Evolutionary conservation across 257 asterid genomes (phyloP), one percentile per base, ranked within the genome.

Genomic region (Solanum dulcamara): DNA sequence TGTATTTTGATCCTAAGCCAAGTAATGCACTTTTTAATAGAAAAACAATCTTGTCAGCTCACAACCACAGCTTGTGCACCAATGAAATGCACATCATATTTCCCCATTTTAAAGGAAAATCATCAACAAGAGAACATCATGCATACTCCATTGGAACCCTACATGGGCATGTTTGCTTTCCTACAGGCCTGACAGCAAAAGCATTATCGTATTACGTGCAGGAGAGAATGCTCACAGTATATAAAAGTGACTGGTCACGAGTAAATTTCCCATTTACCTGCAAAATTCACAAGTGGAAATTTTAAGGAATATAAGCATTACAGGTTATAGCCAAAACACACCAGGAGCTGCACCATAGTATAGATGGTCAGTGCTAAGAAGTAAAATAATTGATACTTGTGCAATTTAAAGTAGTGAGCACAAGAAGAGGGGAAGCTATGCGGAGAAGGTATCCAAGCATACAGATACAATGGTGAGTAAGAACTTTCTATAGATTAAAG

Each of bases 241-340:
- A 94, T 85, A 96, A 74, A 40, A 96, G 93, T 84, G 96, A 83
- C 84, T 95, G 99, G 84, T 94, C 94, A 22, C 24, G 53, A 26
- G 97, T 93, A 85, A 95, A 96, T 89, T 93, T 94, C 85, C 99
- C 99, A 85, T 95, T 95, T 84, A 94, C 98, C 99, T 94, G 97
- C 91, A 91, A 15, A 24, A 82, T 84, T 71, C 68, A 42, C 83
- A 66, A 71, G 7, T 67, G 44, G 79, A 70, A 79, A 28, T 84
- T 77, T 80, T 81, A 48, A 38, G 74, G 42, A 86, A 87, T 33
- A 62, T 67, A 67, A 17, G 26, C 77, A 66, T 66, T 66, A 14
- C 35, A 28, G 74, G 12, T 66, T 14, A 66, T 17, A 30, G n/a
- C 24, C 74, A 66, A 30, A 66, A 66, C 42, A 66, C 74, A 24